Evolutionary conservation across 495 filamentous ascomycete species (phyloP).

Genomic region (Clavariopsis aquatica): DNA sequence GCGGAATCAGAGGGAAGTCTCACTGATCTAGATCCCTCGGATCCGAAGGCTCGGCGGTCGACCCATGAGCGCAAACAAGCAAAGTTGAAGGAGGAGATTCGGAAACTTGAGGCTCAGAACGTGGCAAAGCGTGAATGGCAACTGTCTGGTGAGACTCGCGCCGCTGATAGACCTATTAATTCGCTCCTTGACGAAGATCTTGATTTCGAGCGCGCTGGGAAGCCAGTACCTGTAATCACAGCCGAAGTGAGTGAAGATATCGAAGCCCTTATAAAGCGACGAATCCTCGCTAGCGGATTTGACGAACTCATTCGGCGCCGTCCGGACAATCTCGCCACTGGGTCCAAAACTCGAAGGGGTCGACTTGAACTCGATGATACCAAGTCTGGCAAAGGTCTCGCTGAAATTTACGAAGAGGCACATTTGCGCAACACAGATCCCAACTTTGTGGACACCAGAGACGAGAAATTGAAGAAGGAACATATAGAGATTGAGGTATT

Average conservation of each 20-base stretch:
- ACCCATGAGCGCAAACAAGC: slow-evolving; percentile 85
- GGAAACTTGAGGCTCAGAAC: slow-evolving; percentile 81
- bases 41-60: slow-evolving; percentile 64
- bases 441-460: slow-evolving; percentile 74
- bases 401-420: slow-evolving; percentile 92
- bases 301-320: slow-evolving; percentile 87
- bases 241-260: slow-evolving; percentile 91
- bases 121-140: slow-evolving; percentile 93
- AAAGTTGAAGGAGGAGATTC: slow-evolving; percentile 83
- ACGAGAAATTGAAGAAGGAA: slow-evolving; percentile 79
- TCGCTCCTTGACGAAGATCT: slow-evolving; percentile 93
- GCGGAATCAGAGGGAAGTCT: slow-evolving; percentile 40
- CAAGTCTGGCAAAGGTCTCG: slow-evolving; percentile 82
- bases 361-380: slow-evolving; percentile 80
- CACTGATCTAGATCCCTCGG: slow-evolving; percentile 42
- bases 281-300: slow-evolving; percentile 87
- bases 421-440: slow-evolving; percentile 78
- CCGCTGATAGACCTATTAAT: slow-evolving; percentile 78
- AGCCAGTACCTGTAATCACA: slow-evolving; percentile 91
- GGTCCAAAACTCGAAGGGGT: slow-evolving; percentile 59
- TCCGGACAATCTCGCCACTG: slow-evolving; percentile 64
- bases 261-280: slow-evolving; percentile 89
- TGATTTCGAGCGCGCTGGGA: slow-evolving; percentile 94
- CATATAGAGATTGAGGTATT: slow-evolving; percentile 80
- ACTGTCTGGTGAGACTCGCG: slow-evolving; percentile 83